Base-by-base conservation (phyloP, 805 yeast species). In the Candida odintsovae region DNA sequence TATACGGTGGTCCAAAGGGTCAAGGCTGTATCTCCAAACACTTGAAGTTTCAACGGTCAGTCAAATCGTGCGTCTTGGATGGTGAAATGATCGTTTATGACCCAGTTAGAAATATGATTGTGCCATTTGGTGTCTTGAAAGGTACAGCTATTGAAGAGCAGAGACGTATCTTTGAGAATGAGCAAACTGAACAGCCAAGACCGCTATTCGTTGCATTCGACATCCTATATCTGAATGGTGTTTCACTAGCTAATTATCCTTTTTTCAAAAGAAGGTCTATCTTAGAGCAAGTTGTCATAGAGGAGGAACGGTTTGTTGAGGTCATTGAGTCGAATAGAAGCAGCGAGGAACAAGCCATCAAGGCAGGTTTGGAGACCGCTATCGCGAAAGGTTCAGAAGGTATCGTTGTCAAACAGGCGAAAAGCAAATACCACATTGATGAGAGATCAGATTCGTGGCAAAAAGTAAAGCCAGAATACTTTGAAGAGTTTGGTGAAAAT, bases 61-160 rank as follows among this genome's bases (percentile, higher is more conserved):
- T 74, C 4, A 58, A 57, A 38, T 67, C 64, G 19, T 64, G 67
- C 46, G 67, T 70, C 0, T 58, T 92, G 5, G 99, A 92, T 66
- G 97, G 98, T 0, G 99, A 92, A 64, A 87, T 92, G 92, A 82
- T 92, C 2, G 88, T 95, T 0, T 90, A 80, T 75, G 96, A 90
- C 63, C 77, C 78, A 44, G 69, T 64, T 40, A 65, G 71, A 47
- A 61, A 75, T 31, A 66, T 67, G 1, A 71, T 88, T 4, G 67
- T 90, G 20, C 95, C 97, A 0, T 88, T 88, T 68, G 95, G 95
- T 0, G 76, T 86, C 1, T 75, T 94, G 25, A 86, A 86, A 59
- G 72, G 84, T 6, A 76, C 86, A 15, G 92, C 92, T 0, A 59
- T 76, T 6, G 78, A 76, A 53, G 80, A 75, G 42, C 61, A 76